Percentiles rank a stretch among this genome's conserved stretches.
These are phyloP conservation scores for Cyclotella cryptica DNA, from an alignment of 108 stramenopile genomes.

Conservation along the genomic window DNA sequence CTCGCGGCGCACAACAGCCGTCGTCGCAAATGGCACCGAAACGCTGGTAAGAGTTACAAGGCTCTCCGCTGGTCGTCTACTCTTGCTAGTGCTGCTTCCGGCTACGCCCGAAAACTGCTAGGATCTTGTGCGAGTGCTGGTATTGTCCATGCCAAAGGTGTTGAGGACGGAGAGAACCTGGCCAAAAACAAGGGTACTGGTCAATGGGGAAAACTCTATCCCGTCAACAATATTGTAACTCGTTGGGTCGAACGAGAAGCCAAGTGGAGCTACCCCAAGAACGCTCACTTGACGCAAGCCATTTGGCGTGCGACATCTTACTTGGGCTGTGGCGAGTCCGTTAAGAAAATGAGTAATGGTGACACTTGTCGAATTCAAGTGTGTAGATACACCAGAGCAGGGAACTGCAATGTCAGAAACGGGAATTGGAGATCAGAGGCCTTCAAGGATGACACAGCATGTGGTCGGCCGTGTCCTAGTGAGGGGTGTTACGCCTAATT, in stretches of 20 bases:
- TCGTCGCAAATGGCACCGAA: slow-evolving; percentile 5
- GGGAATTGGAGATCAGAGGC: slow-evolving; percentile 40
- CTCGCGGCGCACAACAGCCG: slow-evolving; percentile 28
- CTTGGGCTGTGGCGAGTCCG: slow-evolving; percentile 41
- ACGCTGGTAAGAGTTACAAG: slow-evolving; percentile 5
- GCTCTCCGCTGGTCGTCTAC: slow-evolving; percentile 19
- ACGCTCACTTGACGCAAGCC: slow-evolving; percentile 48
- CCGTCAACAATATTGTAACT: slow-evolving; percentile 25
- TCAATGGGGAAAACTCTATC: not conserved
- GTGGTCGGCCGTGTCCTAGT: slow-evolving; percentile 23
- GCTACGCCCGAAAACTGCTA: slow-evolving; percentile 6
- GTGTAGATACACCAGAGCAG: slow-evolving; percentile 38
- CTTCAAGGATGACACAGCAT: slow-evolving; percentile 21
- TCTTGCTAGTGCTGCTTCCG: slow-evolving; percentile 4
- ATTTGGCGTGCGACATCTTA: slow-evolving; percentile 43
- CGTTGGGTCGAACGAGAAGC: slow-evolving; percentile 42
- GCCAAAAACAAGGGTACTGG: slow-evolving; percentile 36
- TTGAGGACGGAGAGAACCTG: slow-evolving; percentile 36
- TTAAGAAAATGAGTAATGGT: slow-evolving; percentile 6
- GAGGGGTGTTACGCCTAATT: slow-evolving; percentile 27
- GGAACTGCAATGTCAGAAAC: slow-evolving; percentile 43
- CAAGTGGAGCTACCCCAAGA: slow-evolving; percentile 11
- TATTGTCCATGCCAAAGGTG: not conserved
- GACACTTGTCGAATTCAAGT: slow-evolving; percentile 36
- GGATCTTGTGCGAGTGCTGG: not conserved